Conservation (phyloP, 2,329 filamentous ascomycete genomes). For the Pestalotiopsis sp. region DNA sequence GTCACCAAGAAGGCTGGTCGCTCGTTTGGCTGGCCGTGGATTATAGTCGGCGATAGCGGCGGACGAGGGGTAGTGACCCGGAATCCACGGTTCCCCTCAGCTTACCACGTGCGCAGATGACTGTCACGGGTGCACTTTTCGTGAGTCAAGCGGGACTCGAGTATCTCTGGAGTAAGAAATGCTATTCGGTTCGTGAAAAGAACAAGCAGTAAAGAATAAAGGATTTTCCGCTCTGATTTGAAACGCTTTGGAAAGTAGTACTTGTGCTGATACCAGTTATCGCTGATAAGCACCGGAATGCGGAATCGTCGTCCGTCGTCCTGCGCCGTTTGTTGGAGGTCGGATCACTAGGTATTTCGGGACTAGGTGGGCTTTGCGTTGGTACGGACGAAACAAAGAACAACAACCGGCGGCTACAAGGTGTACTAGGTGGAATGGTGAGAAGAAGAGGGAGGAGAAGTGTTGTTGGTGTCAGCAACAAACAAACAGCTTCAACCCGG, state of each 20-base stretch:
- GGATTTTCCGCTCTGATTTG: neutral
- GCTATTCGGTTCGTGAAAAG: neutral
- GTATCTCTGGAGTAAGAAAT: neutral
- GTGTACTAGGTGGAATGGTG: too few species aligned
- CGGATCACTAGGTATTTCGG: too few species aligned
- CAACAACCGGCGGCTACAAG: too few species aligned
- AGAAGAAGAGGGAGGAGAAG: too few species aligned
- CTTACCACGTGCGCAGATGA: slow-evolving; percentile 1
- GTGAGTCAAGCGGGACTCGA: neutral
- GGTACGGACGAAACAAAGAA: too few species aligned
- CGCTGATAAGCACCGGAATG: neutral
- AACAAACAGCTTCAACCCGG: too few species aligned
- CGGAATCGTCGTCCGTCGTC: neutral
- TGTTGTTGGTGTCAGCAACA: too few species aligned
- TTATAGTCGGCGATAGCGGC: slow-evolving; percentile 14
- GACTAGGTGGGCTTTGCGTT: too few species aligned
- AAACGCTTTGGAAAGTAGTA: neutral
- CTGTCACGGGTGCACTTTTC: slow-evolving; percentile 1
- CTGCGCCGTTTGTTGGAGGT: too few species aligned
- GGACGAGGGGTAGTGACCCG: neutral
- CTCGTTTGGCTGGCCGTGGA: slow-evolving; percentile 12
- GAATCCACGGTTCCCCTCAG: neutral
- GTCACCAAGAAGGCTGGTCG: slow-evolving; percentile 8
- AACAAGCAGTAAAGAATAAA: neutral
- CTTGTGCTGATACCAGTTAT: neutral